Evolutionary conservation across 2,329 filamentous ascomycete species (phyloP), one percentile per base, ranked within the genome.

Genomic region (Talaromyces amestolkiae): DNA sequence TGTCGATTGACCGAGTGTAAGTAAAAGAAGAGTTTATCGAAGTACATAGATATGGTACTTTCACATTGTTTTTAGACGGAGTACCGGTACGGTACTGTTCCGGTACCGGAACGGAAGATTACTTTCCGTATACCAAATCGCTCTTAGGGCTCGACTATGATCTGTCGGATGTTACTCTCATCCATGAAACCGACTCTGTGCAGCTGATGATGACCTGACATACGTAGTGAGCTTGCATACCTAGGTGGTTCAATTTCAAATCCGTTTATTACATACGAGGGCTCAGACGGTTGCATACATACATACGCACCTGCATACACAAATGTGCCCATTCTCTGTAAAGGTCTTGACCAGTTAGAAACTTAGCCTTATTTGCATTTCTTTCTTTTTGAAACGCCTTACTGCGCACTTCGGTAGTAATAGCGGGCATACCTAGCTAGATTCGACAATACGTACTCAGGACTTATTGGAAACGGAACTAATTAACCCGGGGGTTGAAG

Each of bases 191-290:
- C 10, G 6, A 56, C n/a, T 15, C n/a, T 37, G 33, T 37, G 31
- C 53, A 37, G 53, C n/a, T 56, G 33, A 37, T 37, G 33, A 37
- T 56, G n/a, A 39, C 33, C 22, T 37, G 53, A 24, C 53, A 56
- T 56, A 24, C 33, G 37, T 56, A n/a, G 33, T 7, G 33, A 39
- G 53, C 31, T 56, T 56, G 33, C 53, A 56, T 37, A 31, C 3
- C 15, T 33, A n/a, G 15, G 27, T n/a, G 7, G 53, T 56, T 39
- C n/a, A 9, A 19, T 24, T 56, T 56, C 6, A 37, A 39, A 56
- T 56, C 33, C 8, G 33, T 56, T 37, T 56, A 41, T n/a, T 47
- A 33, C 58, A 47, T 60, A 60, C 58, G 58, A 47, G 58, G 27
- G 41, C 39, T 60, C 17, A 35, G 24, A 19, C 37, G 33, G 53